A percentile compares a stretch with the other conserved stretches of the same genome.
Conservation (phyloP, 2,329 filamentous ascomycete genomes). For the Polychaeton citri region DNA sequence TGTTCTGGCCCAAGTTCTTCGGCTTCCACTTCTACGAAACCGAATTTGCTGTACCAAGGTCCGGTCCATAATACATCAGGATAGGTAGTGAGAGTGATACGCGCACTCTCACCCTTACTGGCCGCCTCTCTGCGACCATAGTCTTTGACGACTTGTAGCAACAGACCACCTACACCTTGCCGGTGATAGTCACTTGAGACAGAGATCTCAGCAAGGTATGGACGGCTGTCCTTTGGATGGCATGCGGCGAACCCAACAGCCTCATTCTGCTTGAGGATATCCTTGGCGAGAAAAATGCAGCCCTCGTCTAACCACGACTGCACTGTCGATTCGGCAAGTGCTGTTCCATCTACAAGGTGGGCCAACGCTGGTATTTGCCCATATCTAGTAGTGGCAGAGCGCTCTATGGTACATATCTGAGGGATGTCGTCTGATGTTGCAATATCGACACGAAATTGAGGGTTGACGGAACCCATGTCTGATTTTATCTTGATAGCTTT, state of each 20-base stretch:
- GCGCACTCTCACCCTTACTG: conserved; percentile 1
- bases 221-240: conserved; percentile 2
- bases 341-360: background rate
- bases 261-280: background rate
- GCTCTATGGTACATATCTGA: background rate
- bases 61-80: conserved; percentile 8
- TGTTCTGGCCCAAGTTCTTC: conserved; percentile 4
- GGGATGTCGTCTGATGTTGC: background rate
- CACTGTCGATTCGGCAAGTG: background rate
- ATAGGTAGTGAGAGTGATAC: conserved; percentile 6
- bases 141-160: conserved; percentile 5
- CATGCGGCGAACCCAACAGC: conserved; percentile 5
- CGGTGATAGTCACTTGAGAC: conserved; percentile 3
- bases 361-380: background rate
- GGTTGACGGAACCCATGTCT: background rate
- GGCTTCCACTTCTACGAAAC: conserved; percentile 6
- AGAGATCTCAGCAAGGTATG: conserved; percentile 5
- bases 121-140: conserved; percentile 3
- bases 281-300: conserved; percentile 3
- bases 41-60: conserved; percentile 7
- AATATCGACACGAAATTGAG: background rate
- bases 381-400: background rate
- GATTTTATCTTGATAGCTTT: background rate
- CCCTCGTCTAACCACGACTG: conserved; percentile 4
- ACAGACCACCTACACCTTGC: conserved; percentile 4